Evolutionary conservation across 352 stramenopile species (phyloP), one percentile per base, ranked within the genome.

Genomic region (Pythium grandisporangium): DNA sequence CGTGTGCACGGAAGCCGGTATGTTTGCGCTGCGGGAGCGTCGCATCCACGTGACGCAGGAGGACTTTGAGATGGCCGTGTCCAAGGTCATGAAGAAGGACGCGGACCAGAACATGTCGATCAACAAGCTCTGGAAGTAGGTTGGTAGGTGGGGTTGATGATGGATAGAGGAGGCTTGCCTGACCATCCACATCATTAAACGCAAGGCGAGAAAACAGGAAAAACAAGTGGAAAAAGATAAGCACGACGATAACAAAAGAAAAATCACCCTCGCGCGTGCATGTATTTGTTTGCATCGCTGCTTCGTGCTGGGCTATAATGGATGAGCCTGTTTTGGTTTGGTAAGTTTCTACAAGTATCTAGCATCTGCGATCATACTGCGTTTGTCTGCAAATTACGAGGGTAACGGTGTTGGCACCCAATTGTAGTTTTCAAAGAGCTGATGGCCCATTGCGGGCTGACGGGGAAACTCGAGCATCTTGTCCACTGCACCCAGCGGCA

Each of bases 1-100:
- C 22, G 95, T 99, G 25, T 99, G 96, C 71, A 99, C 96, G 32
- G 96, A 99, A 61, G 96, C 96, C 12, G 96, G 96, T 38, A 99
- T 99, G 96, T 99, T 99, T 81, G 96, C 96, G n/a, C 67, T 99
- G 30, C 80, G 96, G 53, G 96, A 99, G 76, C 84, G 96, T 53
- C 85, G 96, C 48, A 98, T 99, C 42, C 96, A 99, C 76, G 96
- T 99, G 20, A 99, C 96, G 21, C 96, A 99, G 63, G 96, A 99
- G 76, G 96, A 99, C 75, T 99, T 99, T 67, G 96, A 99, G 68
- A 99, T 99, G 96, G 95, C 96, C 10, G 96, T 99, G 20, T 97
- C 89, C 42, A 99, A 99, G 84, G 97, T 99, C 47, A 99, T 99
- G 96, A 99, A 99, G 95, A 99, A 99, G 77, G 96, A 99, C 56